These are phyloP conservation scores for Populus trichocarpa DNA, from an alignment of 441 rosid species.

Conservation along the genomic window DNA sequence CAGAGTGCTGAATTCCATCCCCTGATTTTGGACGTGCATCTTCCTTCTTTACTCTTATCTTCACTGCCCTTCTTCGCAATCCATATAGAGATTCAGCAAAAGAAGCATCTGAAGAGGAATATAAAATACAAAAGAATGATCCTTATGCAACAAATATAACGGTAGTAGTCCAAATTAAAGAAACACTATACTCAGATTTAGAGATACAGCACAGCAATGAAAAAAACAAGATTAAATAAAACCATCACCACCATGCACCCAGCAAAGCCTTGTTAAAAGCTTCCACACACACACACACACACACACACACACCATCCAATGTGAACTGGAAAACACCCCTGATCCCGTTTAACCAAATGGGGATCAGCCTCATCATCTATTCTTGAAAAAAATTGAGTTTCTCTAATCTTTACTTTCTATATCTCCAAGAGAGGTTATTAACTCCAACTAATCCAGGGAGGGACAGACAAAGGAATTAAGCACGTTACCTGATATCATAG, in stretches of 20 bases:
- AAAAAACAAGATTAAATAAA: not conserved
- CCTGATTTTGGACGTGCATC: constrained; percentile 33
- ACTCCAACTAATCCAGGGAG: not conserved
- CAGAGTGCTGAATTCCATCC: constrained; percentile 61
- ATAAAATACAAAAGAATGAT: constrained; percentile 12
- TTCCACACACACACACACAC: not conserved
- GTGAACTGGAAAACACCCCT: not conserved
- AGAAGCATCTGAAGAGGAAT: constrained; percentile 73
- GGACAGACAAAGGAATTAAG: not conserved
- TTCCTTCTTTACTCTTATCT: constrained; percentile 50
- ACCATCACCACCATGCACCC: not conserved
- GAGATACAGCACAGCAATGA: not conserved
- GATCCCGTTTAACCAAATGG: not conserved
- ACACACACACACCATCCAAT: not conserved
- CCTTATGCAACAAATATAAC: not conserved
- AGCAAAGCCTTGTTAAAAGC: not conserved
- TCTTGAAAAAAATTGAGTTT: not conserved
- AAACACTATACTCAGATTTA: not conserved
- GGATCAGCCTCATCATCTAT: not conserved
- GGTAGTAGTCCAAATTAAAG: not conserved
- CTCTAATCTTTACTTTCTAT: constrained; percentile 2
- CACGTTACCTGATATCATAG: not conserved
- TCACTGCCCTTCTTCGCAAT: constrained; percentile 81
- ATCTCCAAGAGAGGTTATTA: not conserved
- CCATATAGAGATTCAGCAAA: constrained; percentile 96